Evolutionary conservation across 2,329 filamentous ascomycete genomes (phyloP).

Genomic region (Paraphoma sp.): DNA sequence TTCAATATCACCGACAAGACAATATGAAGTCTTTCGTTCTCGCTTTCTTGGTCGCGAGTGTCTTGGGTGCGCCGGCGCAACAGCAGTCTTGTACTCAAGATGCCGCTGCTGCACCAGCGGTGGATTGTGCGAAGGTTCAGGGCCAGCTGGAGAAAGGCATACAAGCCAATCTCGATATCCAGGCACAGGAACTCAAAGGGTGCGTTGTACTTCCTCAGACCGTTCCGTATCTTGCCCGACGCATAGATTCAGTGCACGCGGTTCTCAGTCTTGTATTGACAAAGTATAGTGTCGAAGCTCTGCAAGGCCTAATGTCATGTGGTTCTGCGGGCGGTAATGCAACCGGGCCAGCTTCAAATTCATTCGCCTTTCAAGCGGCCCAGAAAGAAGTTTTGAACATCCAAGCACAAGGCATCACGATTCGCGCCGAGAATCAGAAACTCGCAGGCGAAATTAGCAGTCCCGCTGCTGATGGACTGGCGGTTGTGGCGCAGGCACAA

Average conservation of each 20-base stretch:
- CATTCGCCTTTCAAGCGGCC: slow-evolving; percentile 11
- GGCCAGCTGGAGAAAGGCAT: slow-evolving; percentile 21
- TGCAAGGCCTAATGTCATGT: slow-evolving; percentile 1
- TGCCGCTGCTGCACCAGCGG: neutral
- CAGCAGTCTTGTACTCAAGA: neutral
- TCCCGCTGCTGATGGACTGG: slow-evolving; percentile 19
- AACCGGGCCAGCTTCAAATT: neutral
- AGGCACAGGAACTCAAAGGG: slow-evolving; percentile 27
- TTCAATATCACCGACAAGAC: neutral
- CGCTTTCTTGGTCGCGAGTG: slow-evolving; percentile 2
- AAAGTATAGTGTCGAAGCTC: slow-evolving; percentile 11
- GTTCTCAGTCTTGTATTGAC: too few species aligned
- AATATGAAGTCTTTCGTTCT: slow-evolving; percentile 15
- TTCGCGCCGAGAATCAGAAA: slow-evolving; percentile 27
- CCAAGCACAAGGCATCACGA: slow-evolving; percentile 23
- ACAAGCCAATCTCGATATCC: slow-evolving; percentile 27
- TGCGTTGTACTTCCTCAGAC: neutral
- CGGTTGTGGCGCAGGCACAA: slow-evolving; percentile 20
- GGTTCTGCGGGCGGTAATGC: too few species aligned
- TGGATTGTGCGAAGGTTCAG: neutral
- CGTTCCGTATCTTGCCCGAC: neutral
- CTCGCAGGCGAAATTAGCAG: slow-evolving; percentile 23
- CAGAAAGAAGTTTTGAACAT: slow-evolving; percentile 13
- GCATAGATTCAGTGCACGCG: neutral
- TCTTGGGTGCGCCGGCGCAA: slow-evolving; percentile 2